These are phyloP conservation scores for Coemansia sp. DNA, from an alignment of 371 early-diverging fungal species.

Conservation along the genomic window DNA sequence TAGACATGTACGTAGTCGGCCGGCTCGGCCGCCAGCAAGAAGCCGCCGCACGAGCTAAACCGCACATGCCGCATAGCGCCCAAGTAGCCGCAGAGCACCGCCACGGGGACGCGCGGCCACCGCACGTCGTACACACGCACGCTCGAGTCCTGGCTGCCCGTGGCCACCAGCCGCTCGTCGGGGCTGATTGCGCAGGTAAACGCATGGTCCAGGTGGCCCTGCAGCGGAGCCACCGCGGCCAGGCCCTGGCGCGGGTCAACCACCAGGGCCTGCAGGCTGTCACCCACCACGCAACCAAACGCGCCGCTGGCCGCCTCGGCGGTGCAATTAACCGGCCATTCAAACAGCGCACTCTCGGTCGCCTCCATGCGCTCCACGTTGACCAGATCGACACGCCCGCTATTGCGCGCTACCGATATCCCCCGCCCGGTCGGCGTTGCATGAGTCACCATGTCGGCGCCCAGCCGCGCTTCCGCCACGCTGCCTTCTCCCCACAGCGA, in stretches of 20 bases:
- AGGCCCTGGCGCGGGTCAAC: slow-evolving; percentile 45
- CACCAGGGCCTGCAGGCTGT: slow-evolving; percentile 60
- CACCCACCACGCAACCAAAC: slow-evolving; percentile 76
- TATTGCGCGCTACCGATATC: slow-evolving; percentile 52
- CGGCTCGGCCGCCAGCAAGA: slow-evolving; percentile 73
- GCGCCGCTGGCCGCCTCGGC: slow-evolving; percentile 63
- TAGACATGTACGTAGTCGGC: slow-evolving; percentile 79
- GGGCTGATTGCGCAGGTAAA: slow-evolving; percentile 86
- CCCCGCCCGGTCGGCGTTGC: slow-evolving; percentile 51
- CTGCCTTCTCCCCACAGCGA: slow-evolving; percentile 49
- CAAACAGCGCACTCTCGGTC: slow-evolving; percentile 50
- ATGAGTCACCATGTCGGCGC: slow-evolving; percentile 66
- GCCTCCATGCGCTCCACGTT: slow-evolving; percentile 54
- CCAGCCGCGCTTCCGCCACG: slow-evolving; percentile 23
- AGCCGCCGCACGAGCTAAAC: slow-evolving; percentile 69
- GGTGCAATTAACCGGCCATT: slow-evolving; percentile 76
- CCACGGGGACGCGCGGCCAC: slow-evolving; percentile 52
- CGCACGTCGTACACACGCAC: slow-evolving; percentile 79
- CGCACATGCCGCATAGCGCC: slow-evolving; percentile 78
- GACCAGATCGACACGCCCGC: slow-evolving; percentile 56
- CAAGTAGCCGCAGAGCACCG: slow-evolving; percentile 61
- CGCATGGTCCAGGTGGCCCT: slow-evolving; percentile 74
- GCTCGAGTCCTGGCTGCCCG: slow-evolving; percentile 78
- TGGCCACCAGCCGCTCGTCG: slow-evolving; percentile 68
- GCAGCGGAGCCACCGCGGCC: slow-evolving; percentile 48